Percentiles rank a stretch among this genome's conserved stretches.
Conservation (phyloP, 306 rosid species). For the Glycyrrhiza uralensis region DNA sequence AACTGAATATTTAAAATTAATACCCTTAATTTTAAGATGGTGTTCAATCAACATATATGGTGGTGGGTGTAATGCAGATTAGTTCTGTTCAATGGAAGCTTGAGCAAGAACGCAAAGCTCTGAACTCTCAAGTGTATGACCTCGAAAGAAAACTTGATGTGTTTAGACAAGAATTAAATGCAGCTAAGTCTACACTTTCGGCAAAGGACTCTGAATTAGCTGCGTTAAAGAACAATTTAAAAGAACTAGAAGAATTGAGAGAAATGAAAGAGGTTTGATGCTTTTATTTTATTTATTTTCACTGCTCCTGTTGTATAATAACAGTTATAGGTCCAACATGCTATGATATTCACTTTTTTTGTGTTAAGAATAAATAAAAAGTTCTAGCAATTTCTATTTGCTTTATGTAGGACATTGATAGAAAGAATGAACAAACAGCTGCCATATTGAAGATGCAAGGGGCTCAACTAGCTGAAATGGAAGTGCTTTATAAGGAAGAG, state of each 20-base stretch:
- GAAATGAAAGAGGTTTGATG: slow-evolving; percentile 92
- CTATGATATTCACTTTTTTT: not conserved
- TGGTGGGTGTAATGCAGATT: slow-evolving; percentile 55
- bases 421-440: slow-evolving; percentile 96
- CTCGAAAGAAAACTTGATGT: slow-evolving; percentile 66
- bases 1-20: slow-evolving; percentile 1
- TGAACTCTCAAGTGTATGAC: slow-evolving; percentile 48
- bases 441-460: slow-evolving; percentile 90
- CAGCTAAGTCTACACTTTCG: slow-evolving; percentile 55
- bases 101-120: slow-evolving; percentile 60
- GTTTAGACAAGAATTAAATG: slow-evolving; percentile 52
- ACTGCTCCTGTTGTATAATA: not conserved
- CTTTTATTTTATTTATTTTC: not conserved
- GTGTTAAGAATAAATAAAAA: not conserved
- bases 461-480: slow-evolving; percentile 85
- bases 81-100: slow-evolving; percentile 42
- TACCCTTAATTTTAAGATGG: slow-evolving; percentile 10
- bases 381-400: not conserved
- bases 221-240: slow-evolving; percentile 53
- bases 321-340: not conserved
- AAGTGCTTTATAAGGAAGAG: slow-evolving; percentile 87
- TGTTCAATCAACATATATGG: not conserved
- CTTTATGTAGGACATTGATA: slow-evolving; percentile 77
- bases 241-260: slow-evolving; percentile 87
- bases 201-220: slow-evolving; percentile 64